Base-by-base conservation (phyloP, 1,284 basidiomycete species). In the Somion occarium region DNA sequence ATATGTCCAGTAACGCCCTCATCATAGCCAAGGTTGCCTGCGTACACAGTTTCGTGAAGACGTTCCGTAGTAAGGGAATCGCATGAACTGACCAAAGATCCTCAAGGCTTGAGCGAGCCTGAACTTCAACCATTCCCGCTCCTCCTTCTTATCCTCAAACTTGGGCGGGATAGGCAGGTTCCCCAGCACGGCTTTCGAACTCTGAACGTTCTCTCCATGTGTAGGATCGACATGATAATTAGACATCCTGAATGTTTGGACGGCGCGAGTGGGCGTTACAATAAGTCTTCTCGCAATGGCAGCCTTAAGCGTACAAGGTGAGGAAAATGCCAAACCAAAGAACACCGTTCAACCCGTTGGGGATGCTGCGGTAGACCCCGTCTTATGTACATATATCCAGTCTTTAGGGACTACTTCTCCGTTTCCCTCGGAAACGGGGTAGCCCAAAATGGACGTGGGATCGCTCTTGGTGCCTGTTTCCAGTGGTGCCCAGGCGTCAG, bases 1-100 rank as follows among this genome's bases (percentile, higher is more conserved):
- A 86, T 79, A 62, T 85, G 82, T 0, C 80, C 80, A 3, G 79
- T 75, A n/a, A 77, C 70, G 9, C 82, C 82, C 56, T 85, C 82
- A 49, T 80, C 80, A 57, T 74, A 82, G 2, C 81, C 81, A 20
- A 76, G 63, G 51, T 76, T 70, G 23, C 73, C 78, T 72, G 70
- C 66, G 48, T 55, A 18, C 58, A 52, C 54, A 54, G 50, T 27
- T 27, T n/a, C 15, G 52, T 62, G 20, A 46, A 53, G 24, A 51
- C 51, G 1, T 37, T 37, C 34, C 34, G n/a, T 37, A 9, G 34
- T n/a, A n/a, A n/a, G n/a, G n/a, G n/a, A 37, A 11, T 37, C 34
- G n/a, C 34, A 11, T 37, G 7, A 12, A 43, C 60, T 44, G 30
- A 71, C 72, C 73, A 51, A 77, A 79, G 48, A 79, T 75, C 42